Percentiles rank a stretch among this genome's conserved stretches.
phyloP scores from a whole-genome alignment of 73 alveolate genomes.

The Tetrahymena borealis region DNA sequence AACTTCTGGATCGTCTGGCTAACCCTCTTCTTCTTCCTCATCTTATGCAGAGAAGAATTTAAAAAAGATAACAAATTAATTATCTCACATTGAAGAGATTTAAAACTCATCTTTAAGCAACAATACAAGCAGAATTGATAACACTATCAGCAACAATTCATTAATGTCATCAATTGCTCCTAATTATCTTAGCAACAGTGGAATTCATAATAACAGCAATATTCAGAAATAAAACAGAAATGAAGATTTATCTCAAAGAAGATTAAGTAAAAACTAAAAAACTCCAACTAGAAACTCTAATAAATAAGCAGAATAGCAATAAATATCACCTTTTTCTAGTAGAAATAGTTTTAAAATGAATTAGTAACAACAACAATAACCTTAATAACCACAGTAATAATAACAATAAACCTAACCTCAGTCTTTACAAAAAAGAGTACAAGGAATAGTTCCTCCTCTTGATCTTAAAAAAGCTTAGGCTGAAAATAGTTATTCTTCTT shows the following conservation, averaged over 20 bases:
- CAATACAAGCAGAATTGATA: background rate
- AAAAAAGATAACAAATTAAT: background rate
- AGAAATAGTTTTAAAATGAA: background rate
- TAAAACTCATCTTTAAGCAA: background rate
- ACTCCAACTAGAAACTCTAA: background rate
- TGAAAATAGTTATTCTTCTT: background rate
- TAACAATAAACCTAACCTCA: too few species aligned
- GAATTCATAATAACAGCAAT: background rate
- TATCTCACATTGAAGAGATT: background rate
- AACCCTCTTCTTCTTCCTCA: background rate
- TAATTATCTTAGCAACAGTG: background rate
- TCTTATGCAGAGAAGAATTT: background rate
- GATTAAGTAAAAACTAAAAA: background rate
- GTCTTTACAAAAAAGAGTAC: background rate
- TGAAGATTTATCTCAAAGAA: background rate
- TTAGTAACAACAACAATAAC: background rate
- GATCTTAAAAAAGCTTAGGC: background rate
- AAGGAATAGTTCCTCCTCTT: background rate
- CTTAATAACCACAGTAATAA: too few species aligned
- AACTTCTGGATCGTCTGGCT: background rate
- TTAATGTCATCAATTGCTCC: background rate
- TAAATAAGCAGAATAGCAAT: background rate
- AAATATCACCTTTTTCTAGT: background rate
- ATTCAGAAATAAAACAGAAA: background rate
- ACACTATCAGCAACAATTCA: background rate